These are phyloP conservation scores for Calonectria hawksworthii DNA, from an alignment of 2,329 filamentous ascomycete species.

Conservation along the genomic window DNA sequence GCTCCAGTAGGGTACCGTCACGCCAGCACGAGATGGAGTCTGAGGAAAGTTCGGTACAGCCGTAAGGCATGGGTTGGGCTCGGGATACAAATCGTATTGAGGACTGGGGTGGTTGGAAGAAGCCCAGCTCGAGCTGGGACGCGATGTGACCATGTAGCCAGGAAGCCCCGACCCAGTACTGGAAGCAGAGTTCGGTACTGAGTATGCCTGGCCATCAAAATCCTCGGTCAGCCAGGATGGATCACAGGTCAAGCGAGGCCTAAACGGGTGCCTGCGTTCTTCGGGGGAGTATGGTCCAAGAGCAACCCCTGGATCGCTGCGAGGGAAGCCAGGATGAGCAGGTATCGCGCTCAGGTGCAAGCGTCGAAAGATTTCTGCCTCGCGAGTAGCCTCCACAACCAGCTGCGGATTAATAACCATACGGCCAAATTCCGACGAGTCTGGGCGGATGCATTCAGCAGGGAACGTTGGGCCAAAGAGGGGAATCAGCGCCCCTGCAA, in stretches of 20 bases:
- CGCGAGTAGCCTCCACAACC: constrained; percentile 64
- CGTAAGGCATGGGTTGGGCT: constrained; percentile 38
- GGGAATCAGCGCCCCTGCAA: constrained; percentile 88
- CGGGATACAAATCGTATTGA: constrained; percentile 33
- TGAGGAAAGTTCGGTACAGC: constrained; percentile 38
- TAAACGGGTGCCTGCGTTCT: constrained; percentile 32
- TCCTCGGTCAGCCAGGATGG: constrained; percentile 40
- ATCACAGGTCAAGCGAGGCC: constrained; percentile 43
- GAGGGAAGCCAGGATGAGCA: constrained; percentile 36
- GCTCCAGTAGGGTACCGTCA: constrained; percentile 30
- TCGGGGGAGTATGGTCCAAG: constrained; percentile 31
- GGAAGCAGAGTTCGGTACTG: constrained; percentile 46
- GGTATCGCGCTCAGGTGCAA: constrained; percentile 30
- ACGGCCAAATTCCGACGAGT: constrained; percentile 73
- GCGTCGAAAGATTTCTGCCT: constrained; percentile 54
- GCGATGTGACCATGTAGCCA: constrained; percentile 44
- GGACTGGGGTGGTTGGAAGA: constrained; percentile 32
- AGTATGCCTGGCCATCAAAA: constrained; percentile 35
- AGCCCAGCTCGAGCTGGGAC: constrained; percentile 41
- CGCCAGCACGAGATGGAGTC: constrained; percentile 23
- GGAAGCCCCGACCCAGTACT: constrained; percentile 45
- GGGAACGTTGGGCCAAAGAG: constrained; percentile 91
- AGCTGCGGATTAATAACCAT: constrained; percentile 76
- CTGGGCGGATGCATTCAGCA: constrained; percentile 74
- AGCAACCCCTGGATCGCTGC: constrained; percentile 28